These are phyloP conservation scores for Zymoseptoria brevis DNA, from an alignment of 2,329 filamentous ascomycete species.

Conservation along the genomic window DNA sequence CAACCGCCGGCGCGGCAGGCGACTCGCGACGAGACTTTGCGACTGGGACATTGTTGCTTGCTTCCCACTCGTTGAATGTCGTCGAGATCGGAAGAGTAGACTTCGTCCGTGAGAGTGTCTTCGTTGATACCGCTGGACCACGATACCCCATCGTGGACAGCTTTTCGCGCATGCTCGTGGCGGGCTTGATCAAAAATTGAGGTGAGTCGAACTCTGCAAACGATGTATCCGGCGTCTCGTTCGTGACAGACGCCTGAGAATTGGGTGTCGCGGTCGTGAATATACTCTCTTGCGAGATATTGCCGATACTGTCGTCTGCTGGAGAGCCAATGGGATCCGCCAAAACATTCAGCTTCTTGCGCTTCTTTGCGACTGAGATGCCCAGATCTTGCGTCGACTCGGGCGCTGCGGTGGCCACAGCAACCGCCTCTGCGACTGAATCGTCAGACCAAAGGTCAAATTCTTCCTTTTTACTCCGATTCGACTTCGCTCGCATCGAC, in stretches of 20 bases:
- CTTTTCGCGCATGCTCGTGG: conserved; percentile 17
- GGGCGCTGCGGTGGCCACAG: conserved; percentile 22
- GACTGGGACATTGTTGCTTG: not conserved
- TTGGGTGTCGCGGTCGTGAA: conserved; percentile 6
- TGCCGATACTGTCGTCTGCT: conserved; percentile 2
- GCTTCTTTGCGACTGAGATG: conserved; percentile 18
- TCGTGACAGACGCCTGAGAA: conserved; percentile 5
- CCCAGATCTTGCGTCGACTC: conserved; percentile 12
- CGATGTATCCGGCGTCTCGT: conserved; percentile 21
- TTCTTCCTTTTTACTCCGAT: conserved; percentile 29
- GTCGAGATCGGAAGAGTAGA: conserved; percentile 7
- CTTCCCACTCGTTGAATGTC: not conserved
- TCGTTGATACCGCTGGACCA: conserved; percentile 6
- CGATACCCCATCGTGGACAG: conserved; percentile 16
- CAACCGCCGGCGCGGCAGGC: not conserved
- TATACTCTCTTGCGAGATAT: conserved; percentile 7
- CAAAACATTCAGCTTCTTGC: conserved; percentile 25
- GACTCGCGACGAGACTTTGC: not conserved
- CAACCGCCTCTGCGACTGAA: conserved; percentile 38
- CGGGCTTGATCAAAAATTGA: conserved; percentile 15
- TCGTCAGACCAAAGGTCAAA: conserved; percentile 44
- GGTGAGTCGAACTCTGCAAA: conserved; percentile 13
- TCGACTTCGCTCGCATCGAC: conserved; percentile 31
- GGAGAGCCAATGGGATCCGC: conserved; percentile 11
- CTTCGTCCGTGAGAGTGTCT: conserved; percentile 7